These are phyloP conservation scores for Lathyrus tuberosus DNA, from an alignment of 306 rosid species.

Conservation along the genomic window DNA sequence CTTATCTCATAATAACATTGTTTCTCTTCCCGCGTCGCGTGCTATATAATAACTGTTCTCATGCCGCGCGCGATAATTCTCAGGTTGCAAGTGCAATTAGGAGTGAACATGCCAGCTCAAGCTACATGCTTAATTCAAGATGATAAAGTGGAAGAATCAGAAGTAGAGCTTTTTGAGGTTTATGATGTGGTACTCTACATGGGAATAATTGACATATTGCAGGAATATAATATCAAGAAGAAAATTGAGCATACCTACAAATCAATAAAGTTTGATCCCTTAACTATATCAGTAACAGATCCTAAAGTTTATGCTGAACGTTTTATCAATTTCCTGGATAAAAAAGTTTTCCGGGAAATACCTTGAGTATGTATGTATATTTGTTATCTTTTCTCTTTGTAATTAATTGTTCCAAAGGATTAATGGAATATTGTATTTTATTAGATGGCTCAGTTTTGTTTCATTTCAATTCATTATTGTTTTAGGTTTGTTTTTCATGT, in stretches of 20 bases:
- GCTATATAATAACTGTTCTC: slow-evolving; percentile 7
- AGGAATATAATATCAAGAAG: slow-evolving; percentile 73
- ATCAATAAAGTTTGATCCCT: slow-evolving; percentile 58
- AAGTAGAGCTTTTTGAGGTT: slow-evolving; percentile 76
- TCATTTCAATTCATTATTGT: slow-evolving; percentile 25
- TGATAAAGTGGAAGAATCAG: slow-evolving; percentile 60
- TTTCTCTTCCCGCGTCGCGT: not conserved
- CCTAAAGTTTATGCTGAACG: slow-evolving; percentile 75
- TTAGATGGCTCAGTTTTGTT: slow-evolving; percentile 10
- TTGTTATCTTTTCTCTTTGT: slow-evolving; percentile 32
- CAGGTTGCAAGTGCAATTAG: slow-evolving; percentile 92
- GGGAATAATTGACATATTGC: slow-evolving; percentile 94
- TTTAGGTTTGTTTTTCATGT: slow-evolving; percentile 5
- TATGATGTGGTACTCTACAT: slow-evolving; percentile 86
- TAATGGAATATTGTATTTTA: slow-evolving; percentile 15
- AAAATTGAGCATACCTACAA: slow-evolving; percentile 76
- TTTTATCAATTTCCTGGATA: slow-evolving; percentile 75
- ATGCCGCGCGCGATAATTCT: not conserved
- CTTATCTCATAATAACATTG: not conserved
- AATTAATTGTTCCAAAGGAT: slow-evolving; percentile 35
- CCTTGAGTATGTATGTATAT: slow-evolving; percentile 42
- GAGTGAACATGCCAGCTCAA: slow-evolving; percentile 97
- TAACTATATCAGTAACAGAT: slow-evolving; percentile 69
- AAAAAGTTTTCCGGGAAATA: slow-evolving; percentile 57
- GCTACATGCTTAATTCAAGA: slow-evolving; percentile 56